These are phyloP conservation scores for Colletotrichum tabaci DNA, from an alignment of 2,329 filamentous ascomycete genomes.

Conservation along the genomic window DNA sequence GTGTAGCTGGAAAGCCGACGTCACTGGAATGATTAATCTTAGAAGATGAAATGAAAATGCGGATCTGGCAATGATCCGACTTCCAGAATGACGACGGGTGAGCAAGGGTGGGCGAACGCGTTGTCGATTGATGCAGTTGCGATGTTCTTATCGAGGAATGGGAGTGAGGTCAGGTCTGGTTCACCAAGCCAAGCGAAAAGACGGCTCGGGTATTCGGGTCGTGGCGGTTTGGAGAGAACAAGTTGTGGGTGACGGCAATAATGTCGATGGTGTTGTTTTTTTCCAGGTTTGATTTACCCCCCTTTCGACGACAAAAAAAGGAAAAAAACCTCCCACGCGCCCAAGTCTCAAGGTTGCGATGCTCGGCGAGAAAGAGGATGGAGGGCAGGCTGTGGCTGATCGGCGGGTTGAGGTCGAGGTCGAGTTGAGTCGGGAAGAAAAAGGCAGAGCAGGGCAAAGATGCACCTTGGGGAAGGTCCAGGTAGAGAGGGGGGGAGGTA, in stretches of 20 bases:
- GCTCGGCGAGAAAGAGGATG: constrained; percentile 5
- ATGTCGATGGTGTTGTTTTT: constrained; percentile 7
- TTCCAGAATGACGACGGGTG: constrained; percentile 8
- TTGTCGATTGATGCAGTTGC: not conserved
- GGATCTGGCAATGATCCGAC: constrained; percentile 25
- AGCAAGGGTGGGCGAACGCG: constrained; percentile 9
- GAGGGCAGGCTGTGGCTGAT: constrained; percentile 9
- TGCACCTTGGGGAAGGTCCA: constrained; percentile 6
- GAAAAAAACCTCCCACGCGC: not conserved
- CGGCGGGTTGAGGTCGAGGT: constrained; percentile 15
- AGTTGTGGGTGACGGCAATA: not conserved
- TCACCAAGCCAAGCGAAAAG: constrained; percentile 3
- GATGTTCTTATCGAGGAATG: constrained; percentile 23
- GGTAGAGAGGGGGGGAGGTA: constrained; percentile 15
- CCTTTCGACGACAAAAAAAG: not conserved
- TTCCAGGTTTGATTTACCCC: not conserved
- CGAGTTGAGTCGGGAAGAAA: constrained; percentile 4
- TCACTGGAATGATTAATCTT: constrained; percentile 36
- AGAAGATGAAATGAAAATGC: constrained; percentile 4
- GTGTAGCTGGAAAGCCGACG: constrained; percentile 6
- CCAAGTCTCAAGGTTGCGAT: constrained; percentile 10
- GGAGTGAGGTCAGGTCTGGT: not conserved
- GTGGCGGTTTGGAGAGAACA: not conserved
- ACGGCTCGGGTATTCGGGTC: not conserved
- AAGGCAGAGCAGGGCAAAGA: not conserved